These are phyloP conservation scores for Leccinum arenicola DNA, from an alignment of 768 basidiomycete genomes.

Conservation along the genomic window DNA sequence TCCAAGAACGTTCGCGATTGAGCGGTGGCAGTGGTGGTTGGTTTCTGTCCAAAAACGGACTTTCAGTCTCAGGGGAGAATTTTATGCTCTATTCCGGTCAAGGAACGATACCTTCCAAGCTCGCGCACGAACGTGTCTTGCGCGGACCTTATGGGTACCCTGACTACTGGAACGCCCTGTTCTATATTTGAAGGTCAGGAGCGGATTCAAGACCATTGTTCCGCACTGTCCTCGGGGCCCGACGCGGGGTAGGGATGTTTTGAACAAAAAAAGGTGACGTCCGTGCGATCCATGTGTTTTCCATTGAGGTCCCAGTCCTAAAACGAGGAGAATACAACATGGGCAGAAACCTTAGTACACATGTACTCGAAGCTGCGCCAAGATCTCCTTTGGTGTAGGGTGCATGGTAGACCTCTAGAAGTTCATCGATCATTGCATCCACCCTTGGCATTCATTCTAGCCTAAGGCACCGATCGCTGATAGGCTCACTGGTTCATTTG, in stretches of 20 bases:
- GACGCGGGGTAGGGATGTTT: not conserved
- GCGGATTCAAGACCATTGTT: not conserved
- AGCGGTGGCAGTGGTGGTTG: not conserved
- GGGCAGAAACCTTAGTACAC: not conserved
- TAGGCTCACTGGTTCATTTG: not conserved
- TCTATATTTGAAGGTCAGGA: not conserved
- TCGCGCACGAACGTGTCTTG: constrained; percentile 11
- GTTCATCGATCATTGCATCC: not conserved
- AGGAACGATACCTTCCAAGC: not conserved
- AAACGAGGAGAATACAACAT: not conserved
- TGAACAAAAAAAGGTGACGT: not conserved
- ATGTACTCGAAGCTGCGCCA: no score
- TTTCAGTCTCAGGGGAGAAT: not conserved
- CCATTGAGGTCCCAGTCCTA: not conserved
- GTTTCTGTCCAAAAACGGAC: not conserved
- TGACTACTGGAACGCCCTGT: not conserved
- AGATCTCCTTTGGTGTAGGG: not conserved
- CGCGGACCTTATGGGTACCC: not conserved
- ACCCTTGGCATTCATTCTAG: not conserved
- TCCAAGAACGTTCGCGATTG: not conserved
- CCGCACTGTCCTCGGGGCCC: not conserved
- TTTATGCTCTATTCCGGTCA: not conserved
- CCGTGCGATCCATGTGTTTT: not conserved
- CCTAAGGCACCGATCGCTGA: not conserved
- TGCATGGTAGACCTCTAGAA: not conserved